Base-by-base conservation (phyloP, 2,329 filamentous ascomycete species). In the Nannizziopsis barbatae region DNA sequence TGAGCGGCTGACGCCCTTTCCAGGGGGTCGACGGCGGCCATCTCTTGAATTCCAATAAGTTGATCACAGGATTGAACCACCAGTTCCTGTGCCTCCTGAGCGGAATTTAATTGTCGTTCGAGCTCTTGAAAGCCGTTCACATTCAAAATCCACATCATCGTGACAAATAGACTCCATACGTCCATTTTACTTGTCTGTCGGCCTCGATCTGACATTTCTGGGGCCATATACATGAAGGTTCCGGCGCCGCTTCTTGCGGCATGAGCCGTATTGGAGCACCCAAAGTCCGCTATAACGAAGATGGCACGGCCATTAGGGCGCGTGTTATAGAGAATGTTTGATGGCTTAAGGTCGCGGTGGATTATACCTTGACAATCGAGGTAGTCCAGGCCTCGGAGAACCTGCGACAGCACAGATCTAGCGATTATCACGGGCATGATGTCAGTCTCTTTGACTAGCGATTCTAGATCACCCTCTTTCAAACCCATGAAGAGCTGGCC, bases 1-100 rank as follows among this genome's bases (percentile, higher is more conserved):
- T 62, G 53, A 11, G 55, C 58, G 3, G 57, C 59, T 6, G 58
- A 60, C 2, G 59, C 58, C 31, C 58, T 52, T 12, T 37, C 35
- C 3, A 37, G 18, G 1, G 58, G 59, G 36, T 59, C 40, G 10
- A 41, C 15, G 17, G 46, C 39, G n/a, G 55, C 56, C 58, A 60
- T 60, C 8, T 50, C 47, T 41, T 12, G 20, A 30, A 45, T 17
- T 2, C 9, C 3, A 3, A 11, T 36, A 2, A 50, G 20, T 7
- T 17, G 1, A 6, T 15, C 17, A 14, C 30, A 9, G 2, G 14
- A 14, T 27, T 3, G 14, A 5, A 35, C 42, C n/a, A 50, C 37
- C 30, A 42, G 5, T 3, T 31, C 11, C 2, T 44, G 41, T 4
- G 33, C 18, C 27, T 42, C 30, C 3, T 1, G 3, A 42, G 45